Conservation (phyloP, 139 green algal species). For the Coelastrella sp. region DNA sequence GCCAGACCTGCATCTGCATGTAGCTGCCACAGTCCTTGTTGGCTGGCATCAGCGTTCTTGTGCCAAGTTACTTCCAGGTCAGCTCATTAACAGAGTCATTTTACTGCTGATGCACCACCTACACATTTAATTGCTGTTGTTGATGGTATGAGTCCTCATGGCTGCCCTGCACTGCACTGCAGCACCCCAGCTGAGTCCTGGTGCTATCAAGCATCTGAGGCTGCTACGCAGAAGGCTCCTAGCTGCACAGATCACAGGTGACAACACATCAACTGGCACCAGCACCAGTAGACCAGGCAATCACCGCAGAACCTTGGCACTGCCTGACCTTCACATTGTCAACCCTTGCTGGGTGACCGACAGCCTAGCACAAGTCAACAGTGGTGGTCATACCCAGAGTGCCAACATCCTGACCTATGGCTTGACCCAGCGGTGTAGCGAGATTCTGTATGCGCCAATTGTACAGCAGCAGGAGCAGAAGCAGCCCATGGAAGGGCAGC, state of each 20-base stretch:
- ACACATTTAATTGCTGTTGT: no score
- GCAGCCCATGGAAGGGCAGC: constrained; percentile 3
- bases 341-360: neutral
- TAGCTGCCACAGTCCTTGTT: no score
- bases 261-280: neutral
- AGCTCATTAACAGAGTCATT: no score
- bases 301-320: neutral
- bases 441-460: neutral
- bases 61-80: no score
- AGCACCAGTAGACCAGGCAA: neutral
- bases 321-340: neutral
- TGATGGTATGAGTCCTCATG: no score
- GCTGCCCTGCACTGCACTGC: no score
- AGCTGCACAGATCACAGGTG: constrained; percentile 4
- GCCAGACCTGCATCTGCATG: no score
- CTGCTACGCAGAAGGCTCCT: neutral
- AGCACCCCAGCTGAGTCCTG: neutral
- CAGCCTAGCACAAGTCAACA: neutral
- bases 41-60: no score
- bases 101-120: no score
- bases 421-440: neutral
- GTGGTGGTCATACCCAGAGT: neutral
- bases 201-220: constrained; percentile 18
- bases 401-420: neutral
- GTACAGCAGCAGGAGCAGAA: constrained; percentile 29